Conservation (phyloP, 2,329 filamentous ascomycete species). For the Fusarium sp. region DNA sequence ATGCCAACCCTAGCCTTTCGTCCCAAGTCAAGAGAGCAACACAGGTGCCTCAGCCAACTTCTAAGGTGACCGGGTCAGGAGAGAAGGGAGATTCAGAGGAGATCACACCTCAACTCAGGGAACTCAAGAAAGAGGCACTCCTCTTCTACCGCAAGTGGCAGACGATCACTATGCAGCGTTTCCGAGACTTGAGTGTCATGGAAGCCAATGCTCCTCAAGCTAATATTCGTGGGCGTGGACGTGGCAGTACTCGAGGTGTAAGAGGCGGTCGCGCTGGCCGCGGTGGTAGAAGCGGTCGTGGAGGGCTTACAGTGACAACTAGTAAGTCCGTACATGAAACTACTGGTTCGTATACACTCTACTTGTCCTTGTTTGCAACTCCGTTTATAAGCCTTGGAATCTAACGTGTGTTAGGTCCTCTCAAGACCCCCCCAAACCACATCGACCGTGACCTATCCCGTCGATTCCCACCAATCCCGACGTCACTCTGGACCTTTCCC, state of each 20-base stretch:
- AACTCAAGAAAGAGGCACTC: constrained; percentile 77
- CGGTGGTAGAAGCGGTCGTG: constrained; percentile 49
- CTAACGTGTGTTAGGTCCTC: constrained; percentile 47
- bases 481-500: constrained; percentile 69
- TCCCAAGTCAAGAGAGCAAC: constrained; percentile 8
- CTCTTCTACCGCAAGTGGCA: constrained; percentile 86
- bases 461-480: constrained; percentile 71
- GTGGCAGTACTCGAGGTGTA: constrained; percentile 46
- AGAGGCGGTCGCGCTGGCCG: constrained; percentile 48
- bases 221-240: constrained; percentile 52
- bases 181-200: constrained; percentile 74
- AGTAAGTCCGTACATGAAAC: constrained; percentile 47
- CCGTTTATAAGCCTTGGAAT: background rate
- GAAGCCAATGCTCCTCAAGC: constrained; percentile 49
- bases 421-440: constrained; percentile 56
- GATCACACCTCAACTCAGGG: constrained; percentile 63
- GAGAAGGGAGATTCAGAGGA: constrained; percentile 50
- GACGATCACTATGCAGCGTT: constrained; percentile 73
- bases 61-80: constrained; percentile 46
- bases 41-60: constrained; percentile 36
- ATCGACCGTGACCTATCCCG: constrained; percentile 61
- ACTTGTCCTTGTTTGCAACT: background rate
- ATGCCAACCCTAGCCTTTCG: constrained; percentile 11
- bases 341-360: background rate
- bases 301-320: constrained; percentile 49